A percentile compares a stretch with the other conserved stretches of the same genome.
Conservation (phyloP, 352 stramenopile species). For the Globisporangium parvum region DNA sequence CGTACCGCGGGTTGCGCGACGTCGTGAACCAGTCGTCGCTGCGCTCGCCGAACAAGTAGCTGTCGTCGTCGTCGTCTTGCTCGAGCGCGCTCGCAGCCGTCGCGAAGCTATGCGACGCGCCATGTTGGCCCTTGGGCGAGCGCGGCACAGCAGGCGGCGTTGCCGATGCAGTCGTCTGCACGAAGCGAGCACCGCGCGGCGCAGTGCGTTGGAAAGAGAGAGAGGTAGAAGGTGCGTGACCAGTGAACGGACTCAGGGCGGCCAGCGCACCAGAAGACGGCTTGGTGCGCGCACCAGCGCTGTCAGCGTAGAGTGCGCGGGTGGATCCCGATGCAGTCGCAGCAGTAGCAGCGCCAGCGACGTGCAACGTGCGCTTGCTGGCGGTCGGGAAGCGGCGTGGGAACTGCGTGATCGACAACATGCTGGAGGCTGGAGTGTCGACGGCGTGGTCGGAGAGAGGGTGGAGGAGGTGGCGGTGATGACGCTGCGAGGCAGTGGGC, state of each 20-base stretch:
- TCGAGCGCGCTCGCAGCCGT: slow-evolving; percentile 18
- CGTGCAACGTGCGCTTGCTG: slow-evolving; percentile 49
- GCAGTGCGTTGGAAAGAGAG: slow-evolving; percentile 1
- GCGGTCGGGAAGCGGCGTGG: slow-evolving; percentile 71
- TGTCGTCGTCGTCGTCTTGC: slow-evolving; percentile 47
- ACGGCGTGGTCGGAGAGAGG: neutral
- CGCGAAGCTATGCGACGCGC: slow-evolving; percentile 10
- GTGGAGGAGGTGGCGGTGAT: neutral
- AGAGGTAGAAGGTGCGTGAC: slow-evolving; percentile 1
- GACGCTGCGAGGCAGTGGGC: neutral
- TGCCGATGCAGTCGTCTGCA: slow-evolving; percentile 8
- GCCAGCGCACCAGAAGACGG: slow-evolving; percentile 5
- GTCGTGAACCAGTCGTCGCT: slow-evolving; percentile 76
- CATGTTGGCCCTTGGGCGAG: slow-evolving; percentile 9
- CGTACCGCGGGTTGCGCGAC: slow-evolving; percentile 41
- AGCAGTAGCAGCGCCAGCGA: slow-evolving; percentile 10
- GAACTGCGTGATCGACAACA: slow-evolving; percentile 81
- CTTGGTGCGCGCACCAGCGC: neutral
- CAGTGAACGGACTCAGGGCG: slow-evolving; percentile 6
- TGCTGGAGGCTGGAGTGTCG: slow-evolving; percentile 11
- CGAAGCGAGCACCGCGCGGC: slow-evolving; percentile 6
- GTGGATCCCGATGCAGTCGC: slow-evolving; percentile 1
- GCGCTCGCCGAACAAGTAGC: slow-evolving; percentile 50
- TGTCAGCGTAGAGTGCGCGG: slow-evolving; percentile 7
- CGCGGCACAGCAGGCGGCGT: slow-evolving; percentile 1